Evolutionary conservation across 1,139 yeast species (phyloP).

Genomic region (Schizosaccharomyces versatilis): DNA sequence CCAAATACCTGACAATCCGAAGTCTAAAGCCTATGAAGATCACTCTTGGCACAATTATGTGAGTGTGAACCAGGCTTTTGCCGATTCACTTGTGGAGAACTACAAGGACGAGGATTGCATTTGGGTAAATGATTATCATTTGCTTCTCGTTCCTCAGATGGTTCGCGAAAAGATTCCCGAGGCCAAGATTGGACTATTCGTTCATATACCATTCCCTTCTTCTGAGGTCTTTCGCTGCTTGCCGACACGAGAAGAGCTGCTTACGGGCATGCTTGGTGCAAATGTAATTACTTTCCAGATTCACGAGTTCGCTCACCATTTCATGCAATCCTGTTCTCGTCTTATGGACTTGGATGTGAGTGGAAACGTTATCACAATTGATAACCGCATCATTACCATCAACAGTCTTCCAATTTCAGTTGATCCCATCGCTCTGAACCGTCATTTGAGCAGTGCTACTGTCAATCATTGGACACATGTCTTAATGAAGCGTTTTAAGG

Average conservation of each 20-base stretch:
- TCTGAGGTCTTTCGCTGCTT: slow-evolving; percentile 86
- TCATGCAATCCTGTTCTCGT: slow-evolving; percentile 72
- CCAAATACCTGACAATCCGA: slow-evolving; percentile 77
- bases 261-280: slow-evolving; percentile 80
- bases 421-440: slow-evolving; percentile 40
- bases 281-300: slow-evolving; percentile 78
- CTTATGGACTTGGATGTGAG: slow-evolving; percentile 58
- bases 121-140: slow-evolving; percentile 90
- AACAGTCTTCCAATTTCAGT: slow-evolving; percentile 69
- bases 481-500: slow-evolving; percentile 57
- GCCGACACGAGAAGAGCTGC: slow-evolving; percentile 58
- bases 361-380: slow-evolving; percentile 33
- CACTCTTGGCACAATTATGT: slow-evolving; percentile 82
- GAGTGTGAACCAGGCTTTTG: slow-evolving; percentile 52
- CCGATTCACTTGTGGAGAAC: slow-evolving; percentile 44
- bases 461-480: slow-evolving; percentile 50
- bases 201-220: slow-evolving; percentile 89
- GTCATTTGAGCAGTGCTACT: slow-evolving; percentile 27
- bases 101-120: slow-evolving; percentile 54
- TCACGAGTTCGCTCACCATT: slow-evolving; percentile 79
- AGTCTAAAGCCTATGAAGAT: slow-evolving; percentile 82
- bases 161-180: slow-evolving; percentile 51
- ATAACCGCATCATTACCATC: slow-evolving; percentile 44
- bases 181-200: slow-evolving; percentile 76
- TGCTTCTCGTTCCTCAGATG: slow-evolving; percentile 70